Conservation (phyloP, 2,329 filamentous ascomycete genomes). For the Aspergillus novoparasiticus region DNA sequence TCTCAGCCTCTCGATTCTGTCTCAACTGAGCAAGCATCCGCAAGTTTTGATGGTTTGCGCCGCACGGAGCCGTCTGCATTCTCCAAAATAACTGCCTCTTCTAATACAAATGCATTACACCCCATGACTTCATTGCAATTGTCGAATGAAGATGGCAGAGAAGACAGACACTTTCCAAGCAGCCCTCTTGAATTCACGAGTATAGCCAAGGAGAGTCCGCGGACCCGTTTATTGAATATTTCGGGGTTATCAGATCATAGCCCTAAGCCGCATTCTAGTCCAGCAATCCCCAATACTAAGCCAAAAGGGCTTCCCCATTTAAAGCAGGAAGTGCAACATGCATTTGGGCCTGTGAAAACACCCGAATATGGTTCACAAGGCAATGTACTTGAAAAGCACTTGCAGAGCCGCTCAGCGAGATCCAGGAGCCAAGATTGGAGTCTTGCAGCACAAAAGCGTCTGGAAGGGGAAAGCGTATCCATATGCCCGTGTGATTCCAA, state of each 20-base stretch:
- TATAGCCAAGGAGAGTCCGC: not conserved
- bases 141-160: not conserved
- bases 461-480: not conserved
- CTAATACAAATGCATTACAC: not conserved
- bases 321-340: not conserved
- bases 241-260: not conserved
- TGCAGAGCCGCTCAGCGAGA: not conserved
- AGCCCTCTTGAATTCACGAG: not conserved
- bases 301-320: not conserved
- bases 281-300: not conserved
- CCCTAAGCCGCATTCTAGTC: not conserved
- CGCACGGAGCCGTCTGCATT: not conserved
- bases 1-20: not conserved
- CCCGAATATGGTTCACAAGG: not conserved
- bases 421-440: not conserved
- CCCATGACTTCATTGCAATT: not conserved
- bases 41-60: not conserved
- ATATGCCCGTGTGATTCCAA: too few species aligned
- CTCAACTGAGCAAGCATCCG: constrained; percentile 2
- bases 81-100: not conserved
- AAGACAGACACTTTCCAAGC: not conserved
- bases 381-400: not conserved
- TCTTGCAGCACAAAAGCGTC: not conserved
- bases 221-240: not conserved
- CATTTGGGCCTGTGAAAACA: not conserved